Conservation (phyloP, 2,329 filamentous ascomycete species). For the Apiospora pterosperma region DNA sequence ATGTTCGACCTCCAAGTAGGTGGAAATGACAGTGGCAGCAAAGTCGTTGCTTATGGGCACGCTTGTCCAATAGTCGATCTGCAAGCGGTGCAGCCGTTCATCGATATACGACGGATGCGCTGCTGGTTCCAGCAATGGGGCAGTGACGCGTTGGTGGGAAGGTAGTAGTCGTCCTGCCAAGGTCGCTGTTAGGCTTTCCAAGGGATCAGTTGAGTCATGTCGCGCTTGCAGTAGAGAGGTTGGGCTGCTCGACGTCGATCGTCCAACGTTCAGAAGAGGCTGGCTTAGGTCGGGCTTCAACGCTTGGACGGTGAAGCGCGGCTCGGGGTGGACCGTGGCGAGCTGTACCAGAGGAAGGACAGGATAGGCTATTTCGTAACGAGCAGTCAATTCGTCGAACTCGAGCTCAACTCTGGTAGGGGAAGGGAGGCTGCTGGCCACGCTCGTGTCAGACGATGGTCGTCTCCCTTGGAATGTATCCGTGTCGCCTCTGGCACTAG, state of each 20-base stretch:
- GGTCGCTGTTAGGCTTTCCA: background rate
- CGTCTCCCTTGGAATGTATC: background rate
- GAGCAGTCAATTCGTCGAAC: background rate
- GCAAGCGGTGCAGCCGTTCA: constrained; percentile 6
- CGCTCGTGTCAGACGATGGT: background rate
- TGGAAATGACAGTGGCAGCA: constrained; percentile 10
- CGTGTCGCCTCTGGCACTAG: background rate
- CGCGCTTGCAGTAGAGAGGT: background rate
- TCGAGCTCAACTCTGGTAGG: background rate
- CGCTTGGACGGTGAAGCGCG: background rate
- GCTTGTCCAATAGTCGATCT: constrained; percentile 11
- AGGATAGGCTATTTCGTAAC: background rate
- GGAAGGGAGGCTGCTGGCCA: background rate
- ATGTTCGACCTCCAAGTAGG: constrained; percentile 12
- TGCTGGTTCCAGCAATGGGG: background rate
- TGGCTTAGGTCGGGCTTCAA: background rate
- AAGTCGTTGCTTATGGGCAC: constrained; percentile 7
- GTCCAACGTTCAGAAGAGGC: background rate
- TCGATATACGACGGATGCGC: background rate
- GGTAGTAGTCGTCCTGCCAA: background rate
- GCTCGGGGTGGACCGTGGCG: background rate
- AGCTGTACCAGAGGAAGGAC: background rate
- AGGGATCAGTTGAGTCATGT: background rate
- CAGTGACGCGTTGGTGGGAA: no score
- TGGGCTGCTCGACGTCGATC: background rate